These are phyloP conservation scores for Rhodosporidiobolus odoratus DNA, from an alignment of 768 basidiomycete genomes.

Conservation along the genomic window DNA sequence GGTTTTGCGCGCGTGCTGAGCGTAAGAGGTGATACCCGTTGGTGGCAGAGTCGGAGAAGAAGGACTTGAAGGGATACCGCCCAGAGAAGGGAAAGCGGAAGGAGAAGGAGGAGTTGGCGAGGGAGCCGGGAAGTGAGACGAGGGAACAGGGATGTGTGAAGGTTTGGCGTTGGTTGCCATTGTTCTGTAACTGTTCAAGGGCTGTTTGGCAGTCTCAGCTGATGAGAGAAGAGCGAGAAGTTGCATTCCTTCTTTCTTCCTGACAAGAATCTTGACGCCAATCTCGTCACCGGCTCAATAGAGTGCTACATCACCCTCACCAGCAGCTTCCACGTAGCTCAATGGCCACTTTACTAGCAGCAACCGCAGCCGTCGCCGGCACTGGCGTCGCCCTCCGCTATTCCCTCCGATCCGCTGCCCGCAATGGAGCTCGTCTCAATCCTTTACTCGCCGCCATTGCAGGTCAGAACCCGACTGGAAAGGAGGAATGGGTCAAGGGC, in stretches of 20 bases:
- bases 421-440: slow-evolving; percentile 36
- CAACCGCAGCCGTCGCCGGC: slow-evolving; percentile 64
- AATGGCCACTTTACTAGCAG: slow-evolving; percentile 75
- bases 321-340: neutral
- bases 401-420: slow-evolving; percentile 52
- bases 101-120: slow-evolving; percentile 19
- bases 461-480: slow-evolving; percentile 35
- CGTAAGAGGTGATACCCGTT: slow-evolving; percentile 55
- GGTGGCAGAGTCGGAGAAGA: slow-evolving; percentile 45
- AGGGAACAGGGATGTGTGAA: slow-evolving; percentile 1
- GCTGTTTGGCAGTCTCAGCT: too few species aligned
- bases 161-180: neutral
- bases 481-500: slow-evolving; percentile 79
- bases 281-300: too few species aligned
- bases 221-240: too few species aligned
- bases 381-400: slow-evolving; percentile 71
- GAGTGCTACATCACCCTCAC: too few species aligned
- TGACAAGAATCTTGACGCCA: too few species aligned
- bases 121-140: neutral
- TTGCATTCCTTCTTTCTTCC: too few species aligned
- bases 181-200: too few species aligned
- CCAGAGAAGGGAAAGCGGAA: slow-evolving; percentile 26
- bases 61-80: slow-evolving; percentile 47
- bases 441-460: slow-evolving; percentile 38
- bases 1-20: slow-evolving; percentile 43